A percentile compares a stretch with the other conserved stretches of the same genome.
Conservation (phyloP, 2,329 filamentous ascomycete species). For the Ascocoryne sarcoides region DNA sequence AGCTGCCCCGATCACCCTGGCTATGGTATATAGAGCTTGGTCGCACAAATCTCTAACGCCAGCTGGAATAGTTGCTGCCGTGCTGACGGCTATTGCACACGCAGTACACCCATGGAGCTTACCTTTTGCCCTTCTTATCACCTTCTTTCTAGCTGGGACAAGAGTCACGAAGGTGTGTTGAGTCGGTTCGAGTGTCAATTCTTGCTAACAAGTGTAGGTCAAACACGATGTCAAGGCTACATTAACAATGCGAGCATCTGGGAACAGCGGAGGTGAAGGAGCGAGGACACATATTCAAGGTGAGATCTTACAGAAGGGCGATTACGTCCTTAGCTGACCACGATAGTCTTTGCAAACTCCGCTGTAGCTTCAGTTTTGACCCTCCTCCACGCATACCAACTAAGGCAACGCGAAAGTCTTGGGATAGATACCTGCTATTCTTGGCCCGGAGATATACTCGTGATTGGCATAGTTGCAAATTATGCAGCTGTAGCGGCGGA, state of each 20-base stretch:
- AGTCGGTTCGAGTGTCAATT: background rate
- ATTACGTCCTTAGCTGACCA: background rate
- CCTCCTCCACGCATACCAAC: slow-evolving; percentile 52
- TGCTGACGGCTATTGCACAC: slow-evolving; percentile 67
- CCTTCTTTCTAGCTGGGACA: slow-evolving; percentile 84
- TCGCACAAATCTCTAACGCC: slow-evolving; percentile 71
- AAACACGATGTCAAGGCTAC: slow-evolving; percentile 80
- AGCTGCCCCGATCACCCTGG: slow-evolving; percentile 48
- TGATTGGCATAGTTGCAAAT: slow-evolving; percentile 64
- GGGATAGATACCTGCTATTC: slow-evolving; percentile 38
- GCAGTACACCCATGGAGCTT: slow-evolving; percentile 88
- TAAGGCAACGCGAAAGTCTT: slow-evolving; percentile 36
- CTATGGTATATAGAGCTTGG: slow-evolving; percentile 58
- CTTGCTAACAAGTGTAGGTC: slow-evolving; percentile 43
- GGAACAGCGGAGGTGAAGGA: slow-evolving; percentile 68
- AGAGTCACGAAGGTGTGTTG: slow-evolving; percentile 65
- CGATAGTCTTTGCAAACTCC: slow-evolving; percentile 73
- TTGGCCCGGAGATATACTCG: slow-evolving; percentile 53
- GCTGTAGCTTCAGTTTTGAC: slow-evolving; percentile 60
- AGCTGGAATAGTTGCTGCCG: slow-evolving; percentile 62
- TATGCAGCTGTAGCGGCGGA: slow-evolving; percentile 90
- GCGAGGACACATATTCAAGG: slow-evolving; percentile 77
- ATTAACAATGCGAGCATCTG: slow-evolving; percentile 69
- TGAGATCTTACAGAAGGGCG: slow-evolving; percentile 11
- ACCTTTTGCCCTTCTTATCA: slow-evolving; percentile 74